Evolutionary conservation across 768 basidiomycete species (phyloP).

Genomic region (Pleurotus djamor): DNA sequence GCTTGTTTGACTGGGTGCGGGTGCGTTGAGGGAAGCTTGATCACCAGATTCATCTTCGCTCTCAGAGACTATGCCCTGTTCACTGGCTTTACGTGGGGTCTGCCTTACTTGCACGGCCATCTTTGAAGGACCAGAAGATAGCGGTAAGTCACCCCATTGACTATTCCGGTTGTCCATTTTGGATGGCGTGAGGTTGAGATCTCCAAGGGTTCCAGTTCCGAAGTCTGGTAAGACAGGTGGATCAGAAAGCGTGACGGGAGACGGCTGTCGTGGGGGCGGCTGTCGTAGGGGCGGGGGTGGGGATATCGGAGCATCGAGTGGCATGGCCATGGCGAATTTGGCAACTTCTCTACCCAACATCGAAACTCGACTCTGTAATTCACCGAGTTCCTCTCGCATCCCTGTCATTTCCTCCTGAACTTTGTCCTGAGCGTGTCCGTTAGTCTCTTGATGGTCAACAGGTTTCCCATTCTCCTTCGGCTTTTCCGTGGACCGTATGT

Average conservation of each 20-base stretch:
- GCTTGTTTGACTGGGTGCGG: neutral
- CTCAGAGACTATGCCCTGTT: constrained; percentile 5
- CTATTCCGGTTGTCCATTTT: neutral
- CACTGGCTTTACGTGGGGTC: constrained; percentile 3
- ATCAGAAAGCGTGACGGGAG: neutral
- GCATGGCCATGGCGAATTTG: constrained; percentile 50
- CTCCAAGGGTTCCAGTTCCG: neutral
- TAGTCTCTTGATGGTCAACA: constrained; percentile 8
- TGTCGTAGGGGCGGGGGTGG: constrained; percentile 3
- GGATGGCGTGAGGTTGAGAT: constrained; percentile 3
- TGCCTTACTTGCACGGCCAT: constrained; percentile 32
- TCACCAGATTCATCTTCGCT: constrained; percentile 2
- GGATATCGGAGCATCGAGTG: constrained; percentile 30
- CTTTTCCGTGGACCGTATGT: constrained; percentile 47
- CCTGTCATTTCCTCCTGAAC: constrained; percentile 44
- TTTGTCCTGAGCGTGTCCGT: constrained; percentile 10
- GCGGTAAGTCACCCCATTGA: constrained; percentile 11
- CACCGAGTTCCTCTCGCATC: constrained; percentile 66
- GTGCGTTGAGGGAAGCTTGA: neutral
- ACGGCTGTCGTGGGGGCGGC: too few relatives aligned
- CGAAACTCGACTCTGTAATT: constrained; percentile 72
- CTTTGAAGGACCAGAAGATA: constrained; percentile 50
- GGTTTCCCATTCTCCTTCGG: constrained; percentile 11
- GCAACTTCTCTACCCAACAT: constrained; percentile 83
- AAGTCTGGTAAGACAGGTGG: constrained; percentile 3